These are phyloP conservation scores for Mycena albidolilacea DNA, from an alignment of 768 basidiomycete genomes.

Conservation along the genomic window DNA sequence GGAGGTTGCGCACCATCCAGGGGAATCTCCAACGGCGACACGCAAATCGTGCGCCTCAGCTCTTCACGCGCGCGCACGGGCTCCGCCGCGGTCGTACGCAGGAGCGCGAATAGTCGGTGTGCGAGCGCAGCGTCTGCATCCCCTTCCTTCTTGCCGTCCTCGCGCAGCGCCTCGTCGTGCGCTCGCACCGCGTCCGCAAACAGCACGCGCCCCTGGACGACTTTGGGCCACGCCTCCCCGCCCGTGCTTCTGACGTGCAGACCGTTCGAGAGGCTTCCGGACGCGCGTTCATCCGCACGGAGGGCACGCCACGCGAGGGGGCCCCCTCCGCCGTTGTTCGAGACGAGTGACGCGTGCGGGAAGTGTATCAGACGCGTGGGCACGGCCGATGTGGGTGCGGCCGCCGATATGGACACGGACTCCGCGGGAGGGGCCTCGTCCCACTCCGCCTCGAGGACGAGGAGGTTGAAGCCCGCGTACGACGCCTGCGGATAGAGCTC, in stretches of 20 bases:
- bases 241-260: slow-evolving; percentile 67
- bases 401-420: background rate
- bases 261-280: slow-evolving; percentile 83
- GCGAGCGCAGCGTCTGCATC: slow-evolving; percentile 64
- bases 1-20: too few relatives aligned
- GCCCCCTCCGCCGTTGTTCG: slow-evolving; percentile 82
- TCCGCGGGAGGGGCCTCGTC: background rate
- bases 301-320: slow-evolving; percentile 68
- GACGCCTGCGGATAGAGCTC: slow-evolving; percentile 64
- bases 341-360: slow-evolving; percentile 67
- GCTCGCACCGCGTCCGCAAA: slow-evolving; percentile 60
- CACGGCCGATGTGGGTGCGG: slow-evolving; percentile 7
- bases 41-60: slow-evolving; percentile 75
- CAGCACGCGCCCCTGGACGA: slow-evolving; percentile 67
- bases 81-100: slow-evolving; percentile 68
- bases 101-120: slow-evolving; percentile 73
- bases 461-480: slow-evolving; percentile 88
- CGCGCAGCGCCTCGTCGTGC: slow-evolving; percentile 42
- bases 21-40: slow-evolving; percentile 61
- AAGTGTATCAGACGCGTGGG: slow-evolving; percentile 55
- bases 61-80: slow-evolving; percentile 65
- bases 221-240: slow-evolving; percentile 81
- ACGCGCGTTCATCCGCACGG: slow-evolving; percentile 60
- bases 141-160: background rate
- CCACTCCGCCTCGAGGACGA: slow-evolving; percentile 68